These are phyloP conservation scores for Plasmopara viticola DNA, from an alignment of 352 stramenopile species.

Conservation along the genomic window DNA sequence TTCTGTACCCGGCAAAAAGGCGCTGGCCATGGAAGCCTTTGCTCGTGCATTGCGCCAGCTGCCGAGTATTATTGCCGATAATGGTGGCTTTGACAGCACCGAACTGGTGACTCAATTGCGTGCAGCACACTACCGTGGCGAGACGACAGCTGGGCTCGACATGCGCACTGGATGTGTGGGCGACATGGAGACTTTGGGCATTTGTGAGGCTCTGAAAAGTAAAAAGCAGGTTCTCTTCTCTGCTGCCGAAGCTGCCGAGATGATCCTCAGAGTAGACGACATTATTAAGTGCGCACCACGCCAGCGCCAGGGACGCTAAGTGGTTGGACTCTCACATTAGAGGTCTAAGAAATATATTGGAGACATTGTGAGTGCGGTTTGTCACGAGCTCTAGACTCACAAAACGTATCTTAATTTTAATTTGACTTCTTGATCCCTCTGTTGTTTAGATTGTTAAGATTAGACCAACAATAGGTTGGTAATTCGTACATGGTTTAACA, in stretches of 20 bases:
- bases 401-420: no score
- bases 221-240: slow-evolving; percentile 97
- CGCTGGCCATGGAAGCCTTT: slow-evolving; percentile 97
- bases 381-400: no score
- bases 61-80: slow-evolving; percentile 98
- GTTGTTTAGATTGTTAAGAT: neutral
- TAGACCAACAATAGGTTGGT: neutral
- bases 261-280: slow-evolving; percentile 99
- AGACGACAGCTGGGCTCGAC: slow-evolving; percentile 93
- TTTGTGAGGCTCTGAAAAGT: slow-evolving; percentile 94
- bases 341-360: no score
- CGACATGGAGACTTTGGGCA: slow-evolving; percentile 96
- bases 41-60: slow-evolving; percentile 93
- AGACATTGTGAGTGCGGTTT: no score
- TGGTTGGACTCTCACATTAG: neutral
- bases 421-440: no score
- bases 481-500: slow-evolving; percentile 27
- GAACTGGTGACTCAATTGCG: slow-evolving; percentile 96
- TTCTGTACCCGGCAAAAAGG: slow-evolving; percentile 95
- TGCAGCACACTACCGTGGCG: slow-evolving; percentile 88
- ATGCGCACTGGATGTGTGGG: slow-evolving; percentile 94
- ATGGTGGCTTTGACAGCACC: slow-evolving; percentile 97
- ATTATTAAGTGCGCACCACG: slow-evolving; percentile 95
- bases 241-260: slow-evolving; percentile 97
- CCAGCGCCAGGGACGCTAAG: slow-evolving; percentile 50